Base-by-base conservation (phyloP, 495 filamentous ascomycete species). In the Niebla homalea region DNA sequence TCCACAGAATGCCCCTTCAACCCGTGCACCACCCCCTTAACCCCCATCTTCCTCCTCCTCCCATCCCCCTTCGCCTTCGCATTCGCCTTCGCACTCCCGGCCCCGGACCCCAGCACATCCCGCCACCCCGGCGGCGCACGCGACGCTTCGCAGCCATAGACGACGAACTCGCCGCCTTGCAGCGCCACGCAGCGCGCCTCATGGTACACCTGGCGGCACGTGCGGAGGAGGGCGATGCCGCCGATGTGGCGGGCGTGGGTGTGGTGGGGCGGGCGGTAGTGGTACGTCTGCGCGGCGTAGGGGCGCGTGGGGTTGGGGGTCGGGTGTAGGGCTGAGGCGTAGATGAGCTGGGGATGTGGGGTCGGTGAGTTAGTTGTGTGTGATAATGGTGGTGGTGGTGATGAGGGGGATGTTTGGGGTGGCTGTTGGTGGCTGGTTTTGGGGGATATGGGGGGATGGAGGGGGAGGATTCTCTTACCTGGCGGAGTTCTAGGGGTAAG, bases 401-500 rank as follows among this genome's bases (percentile, higher is more conserved):
- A n/a, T n/a, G n/a, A n/a, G n/a, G n/a, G n/a, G n/a, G n/a, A n/a
- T n/a, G n/a, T 46, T 12, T 37, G 36, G 10, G 36, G 36, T 37
- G 16, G 16, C 10, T 37, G 36, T 10, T n/a, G 36, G 36, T 10
- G 36, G 10, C 36, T 10, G 36, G 36, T 10, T 37, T 37, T 10
- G 36, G 36, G 36, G 16, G 10, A 10, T 37, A 10, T n/a, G 16
- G 16, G 10, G 36, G 10, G 10, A 16, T 10, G 10, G 10, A 37
- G 36, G 36, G 36, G 10, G 16, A 10, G 10, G 36, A 37, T n/a
- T 10, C 36, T 37, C 36, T 62, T 7, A 51, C 18, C 15, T 56
- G 51, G 2, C 64, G 56, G 15, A 66, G 46, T 53, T 67, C 64
- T 16, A 47, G 44, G 0, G 64, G 64, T 23, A 67, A 43, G 11